Evolutionary conservation across 257 asterid species (phyloP).

Genomic region (Anisodus acutangulus): DNA sequence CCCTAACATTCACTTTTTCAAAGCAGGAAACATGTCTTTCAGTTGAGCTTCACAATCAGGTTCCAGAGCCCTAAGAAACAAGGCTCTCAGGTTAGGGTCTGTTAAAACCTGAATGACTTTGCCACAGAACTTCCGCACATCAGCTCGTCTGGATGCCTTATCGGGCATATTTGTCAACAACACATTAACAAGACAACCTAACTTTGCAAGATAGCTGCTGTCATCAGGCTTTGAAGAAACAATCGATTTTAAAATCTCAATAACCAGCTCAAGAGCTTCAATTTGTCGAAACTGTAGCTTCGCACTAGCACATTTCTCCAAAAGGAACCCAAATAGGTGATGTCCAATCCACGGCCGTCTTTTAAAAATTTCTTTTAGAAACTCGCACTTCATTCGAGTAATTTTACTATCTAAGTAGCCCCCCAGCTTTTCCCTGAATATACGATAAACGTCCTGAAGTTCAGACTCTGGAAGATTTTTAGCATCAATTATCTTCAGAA

Average conservation of each 20-base stretch:
- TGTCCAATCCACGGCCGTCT: constrained; percentile 82
- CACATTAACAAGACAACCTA: constrained; percentile 54
- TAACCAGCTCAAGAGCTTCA: constrained; percentile 82
- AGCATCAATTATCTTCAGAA: constrained; percentile 74
- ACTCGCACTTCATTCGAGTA: constrained; percentile 78
- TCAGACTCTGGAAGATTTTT: constrained; percentile 62
- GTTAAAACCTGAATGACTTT: constrained; percentile 69
- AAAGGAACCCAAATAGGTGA: constrained; percentile 62
- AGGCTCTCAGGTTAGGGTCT: constrained; percentile 38
- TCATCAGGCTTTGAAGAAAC: constrained; percentile 42
- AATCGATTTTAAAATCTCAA: constrained; percentile 60
- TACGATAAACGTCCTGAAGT: constrained; percentile 56
- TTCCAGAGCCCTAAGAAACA: constrained; percentile 64
- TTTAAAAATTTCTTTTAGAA: constrained; percentile 70
- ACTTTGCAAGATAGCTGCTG: constrained; percentile 47
- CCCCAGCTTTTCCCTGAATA: constrained; percentile 56
- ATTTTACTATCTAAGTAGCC: constrained; percentile 83
- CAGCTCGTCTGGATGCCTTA: constrained; percentile 79
- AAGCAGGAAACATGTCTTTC: constrained; percentile 58
- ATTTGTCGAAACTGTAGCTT: constrained; percentile 75
- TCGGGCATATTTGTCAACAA: constrained; percentile 79
- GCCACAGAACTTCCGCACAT: constrained; percentile 79
- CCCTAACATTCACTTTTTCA: constrained; percentile 44
- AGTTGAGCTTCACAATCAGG: constrained; percentile 71
- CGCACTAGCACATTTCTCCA: constrained; percentile 79